Evolutionary conservation across 2,329 filamentous ascomycete genomes (phyloP).

Genomic region (Fusarium subglutinans): DNA sequence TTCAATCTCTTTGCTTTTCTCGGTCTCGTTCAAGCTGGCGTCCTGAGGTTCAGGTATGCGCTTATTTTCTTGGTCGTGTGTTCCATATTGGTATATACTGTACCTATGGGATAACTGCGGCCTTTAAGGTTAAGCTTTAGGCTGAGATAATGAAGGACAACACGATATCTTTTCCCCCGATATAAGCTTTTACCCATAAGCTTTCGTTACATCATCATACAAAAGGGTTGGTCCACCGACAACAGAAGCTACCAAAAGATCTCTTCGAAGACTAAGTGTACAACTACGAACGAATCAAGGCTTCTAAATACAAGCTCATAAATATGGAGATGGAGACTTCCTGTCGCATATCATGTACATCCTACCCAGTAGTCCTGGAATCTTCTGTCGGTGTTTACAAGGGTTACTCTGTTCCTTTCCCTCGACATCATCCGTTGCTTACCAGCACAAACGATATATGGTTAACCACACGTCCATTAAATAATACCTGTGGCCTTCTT

Average conservation of each 20-base stretch:
- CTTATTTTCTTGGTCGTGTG: neutral
- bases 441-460: neutral
- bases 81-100: neutral
- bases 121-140: no score
- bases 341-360: neutral
- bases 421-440: neutral
- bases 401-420: no score
- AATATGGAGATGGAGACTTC: accelerated
- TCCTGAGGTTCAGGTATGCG: neutral
- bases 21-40: neutral
- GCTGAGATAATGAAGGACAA: no score
- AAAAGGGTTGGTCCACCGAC: no score
- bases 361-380: neutral
- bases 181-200: no score
- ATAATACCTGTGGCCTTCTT: neutral
- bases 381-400: neutral
- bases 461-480: no score
- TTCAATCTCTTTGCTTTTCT: neutral
- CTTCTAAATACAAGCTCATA: neutral
- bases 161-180: no score
- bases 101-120: neutral
- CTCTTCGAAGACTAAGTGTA: neutral
- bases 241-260: neutral
- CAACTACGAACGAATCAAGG: neutral
- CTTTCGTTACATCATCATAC: neutral